These are phyloP conservation scores for Lyophyllum shimeji DNA, from an alignment of 768 basidiomycete genomes.

Conservation along the genomic window DNA sequence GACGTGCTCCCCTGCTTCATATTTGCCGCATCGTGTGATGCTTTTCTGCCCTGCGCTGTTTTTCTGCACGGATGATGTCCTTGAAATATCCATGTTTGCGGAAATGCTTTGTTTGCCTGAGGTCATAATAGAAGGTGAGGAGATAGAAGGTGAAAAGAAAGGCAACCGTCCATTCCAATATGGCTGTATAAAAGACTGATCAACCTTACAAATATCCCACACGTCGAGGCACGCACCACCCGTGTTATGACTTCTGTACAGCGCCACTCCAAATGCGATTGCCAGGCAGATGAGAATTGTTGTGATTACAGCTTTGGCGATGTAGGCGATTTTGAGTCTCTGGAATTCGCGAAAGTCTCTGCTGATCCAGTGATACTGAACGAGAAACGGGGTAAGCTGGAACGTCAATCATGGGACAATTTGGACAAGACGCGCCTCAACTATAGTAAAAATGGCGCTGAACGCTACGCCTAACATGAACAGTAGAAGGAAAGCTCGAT, in stretches of 20 bases:
- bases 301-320: constrained; percentile 63
- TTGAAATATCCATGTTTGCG: constrained; percentile 44
- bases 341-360: constrained; percentile 47
- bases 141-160: constrained; percentile 75
- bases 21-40: background rate
- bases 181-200: constrained; percentile 32
- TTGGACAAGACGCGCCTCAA: constrained; percentile 46
- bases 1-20: background rate
- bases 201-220: background rate
- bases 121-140: constrained; percentile 70
- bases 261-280: constrained; percentile 58
- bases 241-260: constrained; percentile 43
- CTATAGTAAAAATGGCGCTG: constrained; percentile 71
- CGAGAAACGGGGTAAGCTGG: background rate
- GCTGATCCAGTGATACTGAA: constrained; percentile 65
- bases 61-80: constrained; percentile 21
- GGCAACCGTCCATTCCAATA: constrained; percentile 74
- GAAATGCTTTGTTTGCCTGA: constrained; percentile 58
- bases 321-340: constrained; percentile 52
- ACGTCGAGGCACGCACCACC: constrained; percentile 40
- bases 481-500: constrained; percentile 63
- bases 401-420: too few species aligned
- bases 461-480: constrained; percentile 74
- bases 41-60: background rate
- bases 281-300: constrained; percentile 56